Conservation (phyloP, 768 basidiomycete genomes). For the Hygrophorus pudorinus region DNA sequence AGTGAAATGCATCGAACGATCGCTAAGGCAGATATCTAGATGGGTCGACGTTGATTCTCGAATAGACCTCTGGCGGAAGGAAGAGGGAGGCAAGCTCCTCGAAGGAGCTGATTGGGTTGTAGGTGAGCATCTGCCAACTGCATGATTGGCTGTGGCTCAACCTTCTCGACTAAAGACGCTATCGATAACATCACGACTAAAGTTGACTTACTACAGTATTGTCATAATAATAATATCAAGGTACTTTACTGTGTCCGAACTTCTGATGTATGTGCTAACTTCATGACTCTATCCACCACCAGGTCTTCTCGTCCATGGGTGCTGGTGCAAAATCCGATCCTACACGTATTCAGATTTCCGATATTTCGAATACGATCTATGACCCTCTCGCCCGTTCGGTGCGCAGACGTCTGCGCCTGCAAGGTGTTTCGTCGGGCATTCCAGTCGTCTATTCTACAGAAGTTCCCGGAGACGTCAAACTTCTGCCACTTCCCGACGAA, state of each 20-base stretch:
- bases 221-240: slow-evolving; percentile 70
- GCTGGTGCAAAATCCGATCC: slow-evolving; percentile 93
- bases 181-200: slow-evolving; percentile 98
- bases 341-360: slow-evolving; percentile 89
- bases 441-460: slow-evolving; percentile 96
- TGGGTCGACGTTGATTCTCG: slow-evolving; percentile 83
- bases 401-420: slow-evolving; percentile 58
- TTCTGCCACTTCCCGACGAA: slow-evolving; percentile 85
- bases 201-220: slow-evolving; percentile 87
- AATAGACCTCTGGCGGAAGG: slow-evolving; percentile 81
- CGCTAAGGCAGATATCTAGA: slow-evolving; percentile 63
- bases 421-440: slow-evolving; percentile 55
- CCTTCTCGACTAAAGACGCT: slow-evolving; percentile 49
- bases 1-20: slow-evolving; percentile 64
- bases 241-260: no score
- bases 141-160: not conserved
- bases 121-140: slow-evolving; percentile 35
- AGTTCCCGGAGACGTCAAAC: slow-evolving; percentile 76
- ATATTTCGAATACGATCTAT: slow-evolving; percentile 87
- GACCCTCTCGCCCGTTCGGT: slow-evolving; percentile 93
- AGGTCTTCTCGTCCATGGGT: slow-evolving; percentile 97
- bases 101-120: slow-evolving; percentile 92
- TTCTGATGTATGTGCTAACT: no score
- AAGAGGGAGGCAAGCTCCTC: slow-evolving; percentile 61
- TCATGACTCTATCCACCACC: no score